phyloP scores from a whole-genome alignment of 345 rosid genomes.

The Theobroma cacao region DNA sequence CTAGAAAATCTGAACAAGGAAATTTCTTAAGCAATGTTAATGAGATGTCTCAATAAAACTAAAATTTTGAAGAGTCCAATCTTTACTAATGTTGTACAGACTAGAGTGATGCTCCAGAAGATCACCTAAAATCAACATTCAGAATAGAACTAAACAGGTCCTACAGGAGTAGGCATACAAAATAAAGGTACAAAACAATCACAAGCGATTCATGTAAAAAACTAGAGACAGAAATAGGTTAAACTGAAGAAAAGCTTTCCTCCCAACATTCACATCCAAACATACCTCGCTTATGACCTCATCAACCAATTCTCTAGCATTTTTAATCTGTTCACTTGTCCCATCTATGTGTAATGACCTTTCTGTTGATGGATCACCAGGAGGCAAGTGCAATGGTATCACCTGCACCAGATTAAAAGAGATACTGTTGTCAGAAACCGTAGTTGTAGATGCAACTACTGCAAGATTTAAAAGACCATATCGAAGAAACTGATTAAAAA shows the following conservation, averaged over 20 bases:
- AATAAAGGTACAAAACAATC: not conserved
- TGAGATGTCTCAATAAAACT: not conserved
- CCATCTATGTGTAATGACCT: constrained; percentile 92
- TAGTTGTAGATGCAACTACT: not conserved
- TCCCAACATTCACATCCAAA: constrained; percentile 29
- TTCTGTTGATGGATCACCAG: constrained; percentile 81
- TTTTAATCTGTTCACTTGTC: constrained; percentile 80
- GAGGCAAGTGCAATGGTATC: constrained; percentile 94
- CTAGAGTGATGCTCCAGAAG: not conserved
- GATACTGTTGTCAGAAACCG: not conserved
- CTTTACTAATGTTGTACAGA: not conserved
- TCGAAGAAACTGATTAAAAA: not conserved
- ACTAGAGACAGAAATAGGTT: not conserved
- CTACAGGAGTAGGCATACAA: constrained; percentile 2
- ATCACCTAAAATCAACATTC: not conserved
- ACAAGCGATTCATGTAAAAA: not conserved
- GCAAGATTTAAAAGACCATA: not conserved
- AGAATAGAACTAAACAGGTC: not conserved
- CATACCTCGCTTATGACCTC: constrained; percentile 99
- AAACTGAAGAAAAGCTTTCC: not conserved
- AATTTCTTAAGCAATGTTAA: not conserved
- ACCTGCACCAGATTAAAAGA: constrained; percentile 44
- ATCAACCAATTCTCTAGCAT: constrained; percentile 82
- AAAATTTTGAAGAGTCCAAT: not conserved
- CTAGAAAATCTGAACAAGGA: not conserved